These are phyloP conservation scores for Juncus effusus DNA, from an alignment of 176 grass and related monocot species.

Conservation along the genomic window DNA sequence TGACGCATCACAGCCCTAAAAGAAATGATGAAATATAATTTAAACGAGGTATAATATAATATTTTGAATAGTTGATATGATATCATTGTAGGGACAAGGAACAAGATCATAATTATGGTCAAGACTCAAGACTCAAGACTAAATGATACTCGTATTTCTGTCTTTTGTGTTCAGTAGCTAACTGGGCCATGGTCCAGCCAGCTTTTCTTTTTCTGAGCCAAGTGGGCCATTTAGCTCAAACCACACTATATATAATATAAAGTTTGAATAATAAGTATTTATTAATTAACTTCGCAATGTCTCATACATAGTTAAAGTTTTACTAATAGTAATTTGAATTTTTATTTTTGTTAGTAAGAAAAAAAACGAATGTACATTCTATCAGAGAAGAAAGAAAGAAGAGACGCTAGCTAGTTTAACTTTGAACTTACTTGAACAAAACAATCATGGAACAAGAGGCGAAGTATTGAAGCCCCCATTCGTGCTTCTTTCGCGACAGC, in stretches of 20 bases:
- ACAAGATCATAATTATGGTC: too few relatives aligned
- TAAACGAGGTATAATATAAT: not conserved
- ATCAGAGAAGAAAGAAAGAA: not conserved
- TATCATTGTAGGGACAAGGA: too few relatives aligned
- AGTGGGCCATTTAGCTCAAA: too few relatives aligned
- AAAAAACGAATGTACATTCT: not conserved
- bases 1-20: constrained; percentile 47
- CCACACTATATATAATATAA: too few relatives aligned
- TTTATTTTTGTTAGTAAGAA: not conserved
- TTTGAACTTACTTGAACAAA: constrained; percentile 22
- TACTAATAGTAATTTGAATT: not conserved
- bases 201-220: too few relatives aligned
- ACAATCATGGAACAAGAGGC: constrained; percentile 30
- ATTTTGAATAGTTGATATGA: too few relatives aligned
- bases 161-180: too few relatives aligned
- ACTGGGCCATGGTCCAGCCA: too few relatives aligned
- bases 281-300: too few relatives aligned
- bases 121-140: too few relatives aligned
- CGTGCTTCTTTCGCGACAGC: constrained; percentile 21
- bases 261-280: too few relatives aligned
- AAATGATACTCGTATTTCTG: too few relatives aligned
- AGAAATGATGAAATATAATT: not conserved
- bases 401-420: not conserved
- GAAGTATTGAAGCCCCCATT: constrained; percentile 36
- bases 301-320: not conserved